Base-by-base conservation (phyloP, 1,139 yeast genomes). In the Saccharomyces hybrid region DNA sequence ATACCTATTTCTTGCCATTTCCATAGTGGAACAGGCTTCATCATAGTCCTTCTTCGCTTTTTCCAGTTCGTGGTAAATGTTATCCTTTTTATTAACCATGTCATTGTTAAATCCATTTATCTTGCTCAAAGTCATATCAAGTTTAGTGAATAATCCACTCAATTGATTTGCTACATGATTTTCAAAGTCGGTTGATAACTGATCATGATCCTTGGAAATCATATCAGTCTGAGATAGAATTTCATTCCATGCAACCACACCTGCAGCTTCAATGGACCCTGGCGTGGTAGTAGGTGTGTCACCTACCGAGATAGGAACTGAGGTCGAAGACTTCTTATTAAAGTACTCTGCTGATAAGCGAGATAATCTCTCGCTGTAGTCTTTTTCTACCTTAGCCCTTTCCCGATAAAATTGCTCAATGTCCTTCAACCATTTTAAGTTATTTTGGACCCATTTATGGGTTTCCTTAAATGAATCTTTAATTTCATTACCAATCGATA, bases 161-260 rank as follows among this genome's bases (percentile, higher is more conserved):
- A 90, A 66, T 64, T 85, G 89, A 53, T 81, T 85, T 4, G 85
- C 82, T 9, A 89, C 75, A 60, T 84, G 83, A 51, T 76, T 62
- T 14, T 75, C 78, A 53, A 93, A 71, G 56, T 88, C 95, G 48
- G 75, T 73, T n/a, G 86, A 77, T 51, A 91, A 76, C 50, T 77
- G 71, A 38, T 71, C 68, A 62, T 82, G 83, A 64, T 88, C 96
- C 53, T 78, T 81, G 29, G 96, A 86, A 49, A 88, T 80, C 29
- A 79, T 76, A 68, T 91, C 97, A 0, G 97, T 88, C 66, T 89
- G 95, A 5, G 88, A 80, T 57, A 93, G 76, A 13, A 93, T 81
- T 61, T 89, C 96, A 50, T 83, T 88, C 99, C 99, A 93, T 4
- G 96, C 82, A n/a, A 89, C 96, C 60, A 91, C 73, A n/a, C 89